Evolutionary conservation across 345 rosid species (phyloP).

Genomic region (Carallia pectinifolia): DNA sequence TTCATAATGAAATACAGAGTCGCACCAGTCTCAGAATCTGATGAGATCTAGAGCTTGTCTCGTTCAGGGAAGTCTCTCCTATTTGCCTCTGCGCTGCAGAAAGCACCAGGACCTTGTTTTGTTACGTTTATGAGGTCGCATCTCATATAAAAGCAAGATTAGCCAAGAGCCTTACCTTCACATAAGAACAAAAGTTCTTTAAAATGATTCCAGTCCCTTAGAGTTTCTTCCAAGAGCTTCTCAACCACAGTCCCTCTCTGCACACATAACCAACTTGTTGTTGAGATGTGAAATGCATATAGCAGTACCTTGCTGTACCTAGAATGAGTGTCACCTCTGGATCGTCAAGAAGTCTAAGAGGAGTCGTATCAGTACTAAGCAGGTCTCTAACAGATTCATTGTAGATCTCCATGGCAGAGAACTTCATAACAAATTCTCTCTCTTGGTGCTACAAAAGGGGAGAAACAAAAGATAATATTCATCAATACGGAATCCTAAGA

Average conservation of each 20-base stretch:
- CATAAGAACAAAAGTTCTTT: constrained; percentile 70
- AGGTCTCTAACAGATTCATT: constrained; percentile 96
- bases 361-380: constrained; percentile 59
- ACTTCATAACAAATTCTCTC: constrained; percentile 70
- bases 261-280: constrained; percentile 24
- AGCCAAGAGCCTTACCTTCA: constrained; percentile 49
- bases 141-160: neutral
- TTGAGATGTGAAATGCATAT: constrained; percentile 11
- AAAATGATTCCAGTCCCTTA: constrained; percentile 72
- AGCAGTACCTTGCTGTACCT: constrained; percentile 10
- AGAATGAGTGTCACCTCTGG: constrained; percentile 65
- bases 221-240: constrained; percentile 74
- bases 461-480: neutral
- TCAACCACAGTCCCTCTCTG: constrained; percentile 94
- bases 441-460: constrained; percentile 63
- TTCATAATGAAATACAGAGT: constrained; percentile 14
- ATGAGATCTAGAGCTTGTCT: constrained; percentile 95
- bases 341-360: constrained; percentile 89
- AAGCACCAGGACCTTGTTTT: constrained; percentile 1
- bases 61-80: constrained; percentile 90
- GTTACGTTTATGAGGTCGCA: too few species aligned
- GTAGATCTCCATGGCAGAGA: constrained; percentile 95
- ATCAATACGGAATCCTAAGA: neutral
- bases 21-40: constrained; percentile 89
- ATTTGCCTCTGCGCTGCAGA: constrained; percentile 90